phyloP scores from a whole-genome alignment of 305 asterid genomes.

The Fraxinus dipetala region DNA sequence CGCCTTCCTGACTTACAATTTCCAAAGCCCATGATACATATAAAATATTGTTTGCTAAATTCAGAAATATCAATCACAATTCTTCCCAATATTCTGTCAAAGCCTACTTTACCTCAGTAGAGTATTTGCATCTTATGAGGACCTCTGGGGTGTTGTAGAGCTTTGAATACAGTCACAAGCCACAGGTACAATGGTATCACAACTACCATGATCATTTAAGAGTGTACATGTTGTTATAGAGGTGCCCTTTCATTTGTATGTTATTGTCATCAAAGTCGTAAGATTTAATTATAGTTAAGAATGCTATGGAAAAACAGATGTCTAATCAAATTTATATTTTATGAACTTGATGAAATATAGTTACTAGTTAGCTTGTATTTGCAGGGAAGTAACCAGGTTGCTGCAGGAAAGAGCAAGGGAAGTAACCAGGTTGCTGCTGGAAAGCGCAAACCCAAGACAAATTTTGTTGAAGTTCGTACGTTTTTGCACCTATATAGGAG shows the following conservation, averaged over 20 bases:
- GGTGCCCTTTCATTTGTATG: not conserved
- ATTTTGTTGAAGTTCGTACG: constrained; percentile 95
- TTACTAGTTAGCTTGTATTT: constrained; percentile 27
- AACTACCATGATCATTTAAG: not conserved
- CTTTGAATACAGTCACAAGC: not conserved
- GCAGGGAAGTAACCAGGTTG: constrained; percentile 48
- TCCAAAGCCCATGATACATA: not conserved
- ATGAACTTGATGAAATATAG: constrained; percentile 4
- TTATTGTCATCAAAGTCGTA: not conserved
- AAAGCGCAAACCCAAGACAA: constrained; percentile 83
- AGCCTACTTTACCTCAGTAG: not conserved
- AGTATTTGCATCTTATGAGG: not conserved
- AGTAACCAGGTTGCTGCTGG: constrained; percentile 48
- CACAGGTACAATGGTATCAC: not conserved
- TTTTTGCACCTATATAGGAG: constrained; percentile 96
- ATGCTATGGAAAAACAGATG: constrained; percentile 1
- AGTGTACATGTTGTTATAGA: not conserved
- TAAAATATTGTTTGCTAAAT: not conserved
- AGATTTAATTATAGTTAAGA: not conserved
- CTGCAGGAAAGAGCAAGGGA: constrained; percentile 60
- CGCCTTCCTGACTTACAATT: not conserved
- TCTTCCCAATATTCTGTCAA: not conserved
- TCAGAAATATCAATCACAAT: not conserved
- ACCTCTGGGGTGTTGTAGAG: constrained; percentile 1
- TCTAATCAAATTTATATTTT: constrained; percentile 13